A percentile compares a stretch with the other conserved stretches of the same genome.
Evolutionary conservation across 225 moss, liverwort and hornwort genomes (phyloP).

Genomic region (Marchantia paleacea): DNA sequence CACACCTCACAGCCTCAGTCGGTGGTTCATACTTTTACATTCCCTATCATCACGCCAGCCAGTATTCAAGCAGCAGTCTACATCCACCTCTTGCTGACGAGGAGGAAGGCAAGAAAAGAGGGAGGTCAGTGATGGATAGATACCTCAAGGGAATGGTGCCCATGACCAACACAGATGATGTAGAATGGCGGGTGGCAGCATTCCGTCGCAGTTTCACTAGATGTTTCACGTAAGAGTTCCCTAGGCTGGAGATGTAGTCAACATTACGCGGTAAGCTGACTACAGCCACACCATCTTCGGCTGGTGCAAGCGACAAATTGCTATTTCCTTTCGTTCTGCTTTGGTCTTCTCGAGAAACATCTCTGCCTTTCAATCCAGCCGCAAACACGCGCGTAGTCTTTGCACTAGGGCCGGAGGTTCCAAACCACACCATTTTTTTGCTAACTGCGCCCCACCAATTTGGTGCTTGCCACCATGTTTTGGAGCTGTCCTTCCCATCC

Average conservation of each 20-base stretch:
- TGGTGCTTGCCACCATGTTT: background rate
- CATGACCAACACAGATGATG: constrained; percentile 62
- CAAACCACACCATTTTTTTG: background rate
- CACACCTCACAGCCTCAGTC: constrained; percentile 27
- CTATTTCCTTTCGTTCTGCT: background rate
- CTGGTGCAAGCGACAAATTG: background rate
- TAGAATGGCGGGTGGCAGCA: constrained; percentile 51
- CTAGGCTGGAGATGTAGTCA: constrained; percentile 55
- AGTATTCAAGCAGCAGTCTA: too few relatives aligned
- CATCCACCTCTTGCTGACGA: background rate
- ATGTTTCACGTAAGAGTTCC: constrained; percentile 78
- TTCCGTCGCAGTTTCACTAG: constrained; percentile 79
- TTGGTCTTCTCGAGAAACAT: background rate
- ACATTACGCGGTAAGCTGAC: constrained; percentile 27
- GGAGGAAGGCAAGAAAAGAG: background rate
- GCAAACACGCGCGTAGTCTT: background rate
- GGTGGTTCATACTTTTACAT: background rate
- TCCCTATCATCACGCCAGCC: background rate
- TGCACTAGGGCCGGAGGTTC: background rate
- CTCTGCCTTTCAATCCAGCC: background rate
- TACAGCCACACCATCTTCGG: background rate
- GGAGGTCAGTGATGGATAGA: background rate
- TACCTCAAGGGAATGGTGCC: constrained; percentile 75
- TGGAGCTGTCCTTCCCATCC: too few relatives aligned
- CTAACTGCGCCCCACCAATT: background rate